Evolutionary conservation across 179 eudicot genomes (phyloP), one percentile per base, ranked within the genome.

Genomic region (Spinacia oleracea): DNA sequence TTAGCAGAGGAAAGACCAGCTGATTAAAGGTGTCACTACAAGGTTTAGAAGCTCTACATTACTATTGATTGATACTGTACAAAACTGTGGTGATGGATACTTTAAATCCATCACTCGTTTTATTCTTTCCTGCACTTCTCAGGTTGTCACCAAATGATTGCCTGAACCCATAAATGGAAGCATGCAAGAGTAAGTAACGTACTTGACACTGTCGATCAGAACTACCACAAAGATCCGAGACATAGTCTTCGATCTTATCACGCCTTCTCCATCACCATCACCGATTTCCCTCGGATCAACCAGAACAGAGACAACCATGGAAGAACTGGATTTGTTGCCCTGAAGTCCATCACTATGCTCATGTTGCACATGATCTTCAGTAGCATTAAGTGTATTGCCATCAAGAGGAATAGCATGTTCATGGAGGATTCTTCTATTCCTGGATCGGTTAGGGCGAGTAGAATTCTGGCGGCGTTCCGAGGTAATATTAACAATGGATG

Each of bases 161-260:
- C 87, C 86, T 34, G 96, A 85, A 63, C 94, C 96, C 87, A 81
- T 77, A 29, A 90, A 82, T 0, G 99, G 99, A 53, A 96, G 91
- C 91, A 89, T 91, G 89, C 99, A 96, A 9, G 98, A 96, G 70
- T 96, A 96, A 1, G 99, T 96, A 59, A 96, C 98, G 80, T 96
- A 93, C 89, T 92, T 96, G 46, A 93, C 96, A 63, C 99, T 90
- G 82, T 96, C 99, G 8, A 93, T 80, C 9, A 96, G 89, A 38
- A 96, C 97, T 6, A 96, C 99, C 18, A 96, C 99, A 79, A 92
- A 96, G 66, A 96, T 92, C 83, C 98, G 83, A 35, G 97, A 87
- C 48, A 87, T 77, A 7, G 99, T 84, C 86, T 93, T 93, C 21
- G 85, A 80, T 78, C 96, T 88, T 81, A 93, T 88, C 72, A 90